A percentile compares a stretch with the other conserved stretches of the same genome.
phyloP scores from a whole-genome alignment of 2,329 filamentous ascomycete genomes.

The Thermothelomyces thermophilus region DNA sequence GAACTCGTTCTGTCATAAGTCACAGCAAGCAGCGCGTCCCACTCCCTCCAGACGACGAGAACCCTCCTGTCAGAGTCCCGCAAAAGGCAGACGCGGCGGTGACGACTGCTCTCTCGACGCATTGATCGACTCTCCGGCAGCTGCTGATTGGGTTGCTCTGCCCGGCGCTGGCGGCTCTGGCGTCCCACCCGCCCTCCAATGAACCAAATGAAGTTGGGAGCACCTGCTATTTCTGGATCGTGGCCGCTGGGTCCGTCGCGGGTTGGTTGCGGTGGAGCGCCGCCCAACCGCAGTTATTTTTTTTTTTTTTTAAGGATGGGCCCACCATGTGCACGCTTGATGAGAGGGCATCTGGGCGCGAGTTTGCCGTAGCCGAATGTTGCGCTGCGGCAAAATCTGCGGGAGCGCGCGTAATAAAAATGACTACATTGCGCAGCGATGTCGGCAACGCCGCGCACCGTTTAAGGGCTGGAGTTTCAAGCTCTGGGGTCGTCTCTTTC shows the following conservation, averaged over 20 bases:
- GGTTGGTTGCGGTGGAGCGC: conserved; percentile 10
- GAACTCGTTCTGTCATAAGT: neutral
- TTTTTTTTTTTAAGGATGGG: too few species aligned
- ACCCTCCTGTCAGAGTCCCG: neutral
- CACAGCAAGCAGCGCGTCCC: too few species aligned
- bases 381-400: conserved; percentile 8
- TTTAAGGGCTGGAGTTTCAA: neutral
- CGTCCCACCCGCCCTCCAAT: conserved; percentile 7
- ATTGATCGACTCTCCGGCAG: neutral
- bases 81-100: neutral
- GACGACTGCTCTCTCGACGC: neutral
- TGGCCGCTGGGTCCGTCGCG: conserved; percentile 11
- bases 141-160: neutral
- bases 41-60: too few species aligned
- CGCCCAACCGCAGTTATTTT: neutral
- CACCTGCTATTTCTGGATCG: conserved; percentile 21
- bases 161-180: neutral
- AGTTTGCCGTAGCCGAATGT: conserved; percentile 3
- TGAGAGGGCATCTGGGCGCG: conserved; percentile 1
- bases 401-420: neutral
- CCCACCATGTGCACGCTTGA: conserved; percentile 4
- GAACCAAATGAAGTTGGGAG: conserved; percentile 16
- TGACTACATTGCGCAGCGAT: neutral
- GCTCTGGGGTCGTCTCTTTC: neutral
- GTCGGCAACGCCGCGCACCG: neutral